Percentiles rank a stretch among this genome's conserved stretches.
These are phyloP conservation scores for Aaosphaeria pasadenensis DNA, from an alignment of 2,329 filamentous ascomycete species.

Conservation along the genomic window DNA sequence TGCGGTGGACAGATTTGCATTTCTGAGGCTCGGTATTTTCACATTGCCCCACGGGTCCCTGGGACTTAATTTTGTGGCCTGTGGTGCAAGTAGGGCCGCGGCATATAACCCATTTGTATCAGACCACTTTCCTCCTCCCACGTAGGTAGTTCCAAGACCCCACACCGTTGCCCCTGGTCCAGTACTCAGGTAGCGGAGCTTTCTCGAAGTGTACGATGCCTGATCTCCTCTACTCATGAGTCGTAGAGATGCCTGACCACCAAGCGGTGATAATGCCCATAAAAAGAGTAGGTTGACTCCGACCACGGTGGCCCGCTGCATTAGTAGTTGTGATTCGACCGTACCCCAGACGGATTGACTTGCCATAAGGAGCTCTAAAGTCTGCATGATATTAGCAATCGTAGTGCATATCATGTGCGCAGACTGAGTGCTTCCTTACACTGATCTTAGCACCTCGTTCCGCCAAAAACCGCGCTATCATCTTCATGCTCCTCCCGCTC, in stretches of 20 bases:
- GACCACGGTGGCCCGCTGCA: conserved; percentile 27
- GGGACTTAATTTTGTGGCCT: no score
- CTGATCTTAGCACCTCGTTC: conserved; percentile 30
- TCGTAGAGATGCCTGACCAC: conserved; percentile 36
- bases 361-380: conserved; percentile 32
- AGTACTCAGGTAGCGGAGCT: no score
- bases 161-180: no score
- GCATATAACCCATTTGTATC: no score
- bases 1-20: no score
- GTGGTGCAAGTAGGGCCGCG: no score
- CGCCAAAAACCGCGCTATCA: conserved; percentile 31
- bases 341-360: conserved; percentile 39
- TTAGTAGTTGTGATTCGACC: conserved; percentile 30
- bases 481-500: conserved; percentile 32
- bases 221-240: conserved; percentile 15
- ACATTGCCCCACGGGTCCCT: no score
- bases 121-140: no score
- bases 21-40: no score
- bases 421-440: conserved; percentile 9
- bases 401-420: no score
- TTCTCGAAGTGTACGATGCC: no score
- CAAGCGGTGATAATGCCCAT: conserved; percentile 36
- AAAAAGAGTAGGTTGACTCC: conserved; percentile 31
- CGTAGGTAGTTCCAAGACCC: no score
- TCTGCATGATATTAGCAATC: conserved; percentile 12